These are phyloP conservation scores for Talaromyces islandicus DNA, from an alignment of 2,329 filamentous ascomycete species.

Conservation along the genomic window DNA sequence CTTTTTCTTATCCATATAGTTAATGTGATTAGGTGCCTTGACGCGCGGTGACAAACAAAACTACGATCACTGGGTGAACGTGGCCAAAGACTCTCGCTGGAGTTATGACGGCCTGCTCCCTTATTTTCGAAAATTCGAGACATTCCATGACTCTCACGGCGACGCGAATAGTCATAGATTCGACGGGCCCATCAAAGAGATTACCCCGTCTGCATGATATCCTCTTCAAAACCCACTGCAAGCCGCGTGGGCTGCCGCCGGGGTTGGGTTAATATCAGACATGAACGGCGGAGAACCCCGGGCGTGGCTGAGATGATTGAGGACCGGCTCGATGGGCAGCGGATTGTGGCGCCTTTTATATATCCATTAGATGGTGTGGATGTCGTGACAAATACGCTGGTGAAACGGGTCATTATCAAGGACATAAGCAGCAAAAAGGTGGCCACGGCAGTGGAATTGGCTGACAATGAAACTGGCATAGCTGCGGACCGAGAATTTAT, in stretches of 20 bases:
- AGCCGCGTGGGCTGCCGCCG: conserved; percentile 3
- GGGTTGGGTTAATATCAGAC: neutral
- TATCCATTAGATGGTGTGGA: neutral
- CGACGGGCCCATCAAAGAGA: conserved; percentile 19
- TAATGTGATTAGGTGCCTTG: conserved; percentile 10
- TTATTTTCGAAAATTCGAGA: conserved; percentile 17
- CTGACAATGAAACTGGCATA: neutral
- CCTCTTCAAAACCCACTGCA: conserved; percentile 9
- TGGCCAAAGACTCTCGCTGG: conserved; percentile 16
- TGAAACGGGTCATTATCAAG: conserved; percentile 1
- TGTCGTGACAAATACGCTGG: conserved; percentile 2
- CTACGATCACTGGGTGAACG: conserved; percentile 17
- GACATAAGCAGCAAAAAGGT: neutral
- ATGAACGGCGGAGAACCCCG: conserved; percentile 2
- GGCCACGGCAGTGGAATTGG: neutral
- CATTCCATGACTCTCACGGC: conserved; percentile 19
- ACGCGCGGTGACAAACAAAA: conserved; percentile 14
- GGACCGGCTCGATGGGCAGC: conserved; percentile 6
- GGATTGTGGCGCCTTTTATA: conserved; percentile 1
- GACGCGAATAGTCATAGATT: conserved; percentile 15
- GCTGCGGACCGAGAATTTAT: conserved; percentile 37
- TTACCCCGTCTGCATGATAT: conserved; percentile 11
- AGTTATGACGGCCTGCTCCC: conserved; percentile 17
- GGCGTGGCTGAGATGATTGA: conserved; percentile 6
- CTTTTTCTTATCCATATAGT: too few relatives aligned